Evolutionary conservation across 2,329 filamentous ascomycete species (phyloP).

Genomic region (Thelonectria rubi): DNA sequence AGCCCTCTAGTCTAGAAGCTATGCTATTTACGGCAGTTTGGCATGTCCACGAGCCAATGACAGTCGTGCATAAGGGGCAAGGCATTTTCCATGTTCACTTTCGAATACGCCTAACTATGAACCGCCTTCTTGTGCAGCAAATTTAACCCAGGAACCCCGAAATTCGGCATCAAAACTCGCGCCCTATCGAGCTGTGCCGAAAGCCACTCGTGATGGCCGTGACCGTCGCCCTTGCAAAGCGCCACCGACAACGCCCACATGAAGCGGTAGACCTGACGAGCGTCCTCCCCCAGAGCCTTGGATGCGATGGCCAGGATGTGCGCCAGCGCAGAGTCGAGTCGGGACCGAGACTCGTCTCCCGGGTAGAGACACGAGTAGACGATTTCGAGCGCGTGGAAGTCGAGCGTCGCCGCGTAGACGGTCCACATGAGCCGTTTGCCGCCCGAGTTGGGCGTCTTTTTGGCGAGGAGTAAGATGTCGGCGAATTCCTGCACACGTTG

Average conservation of each 20-base stretch:
- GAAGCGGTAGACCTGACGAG: constrained; percentile 33
- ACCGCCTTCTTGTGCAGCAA: background rate
- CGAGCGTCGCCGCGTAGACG: constrained; percentile 31
- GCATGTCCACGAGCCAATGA: no score
- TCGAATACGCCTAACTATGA: no score
- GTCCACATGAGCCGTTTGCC: constrained; percentile 40
- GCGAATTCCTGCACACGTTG: constrained; percentile 29
- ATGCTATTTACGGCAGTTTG: no score
- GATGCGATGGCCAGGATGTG: constrained; percentile 30
- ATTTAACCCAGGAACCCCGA: constrained; percentile 29
- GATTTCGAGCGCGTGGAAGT: constrained; percentile 33
- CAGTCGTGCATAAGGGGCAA: no score
- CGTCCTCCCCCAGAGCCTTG: constrained; percentile 30
- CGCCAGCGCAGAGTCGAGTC: background rate
- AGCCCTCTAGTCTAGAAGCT: no score
- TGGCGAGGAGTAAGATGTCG: constrained; percentile 29
- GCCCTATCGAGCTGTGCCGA: constrained; percentile 26
- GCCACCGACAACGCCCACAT: constrained; percentile 39
- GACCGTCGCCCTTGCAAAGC: constrained; percentile 14
- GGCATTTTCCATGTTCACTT: no score
- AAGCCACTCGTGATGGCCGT: constrained; percentile 26
- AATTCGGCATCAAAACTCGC: constrained; percentile 27
- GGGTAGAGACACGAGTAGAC: constrained; percentile 19
- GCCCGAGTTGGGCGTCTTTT: background rate
- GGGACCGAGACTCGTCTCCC: background rate